Percentiles rank a stretch among this genome's conserved stretches.
Evolutionary conservation across 441 rosid genomes (phyloP).

Genomic region (Adansonia madagascariensis): DNA sequence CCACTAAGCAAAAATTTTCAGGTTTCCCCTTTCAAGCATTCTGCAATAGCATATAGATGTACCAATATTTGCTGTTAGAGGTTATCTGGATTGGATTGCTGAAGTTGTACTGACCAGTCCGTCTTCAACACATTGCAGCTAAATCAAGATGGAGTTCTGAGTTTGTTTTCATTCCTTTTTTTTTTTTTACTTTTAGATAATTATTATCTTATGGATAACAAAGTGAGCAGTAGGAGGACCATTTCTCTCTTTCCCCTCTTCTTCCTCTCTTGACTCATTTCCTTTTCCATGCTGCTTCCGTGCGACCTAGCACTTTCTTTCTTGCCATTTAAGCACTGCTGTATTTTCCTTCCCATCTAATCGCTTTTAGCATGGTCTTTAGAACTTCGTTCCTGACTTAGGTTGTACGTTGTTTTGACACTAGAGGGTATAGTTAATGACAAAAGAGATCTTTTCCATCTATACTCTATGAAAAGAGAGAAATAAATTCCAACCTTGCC

Average conservation of each 20-base stretch:
- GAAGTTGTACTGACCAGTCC: not conserved
- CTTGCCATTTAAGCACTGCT: not conserved
- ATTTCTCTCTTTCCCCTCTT: not conserved
- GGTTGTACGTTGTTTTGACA: not conserved
- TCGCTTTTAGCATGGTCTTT: not conserved
- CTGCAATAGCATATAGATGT: not conserved
- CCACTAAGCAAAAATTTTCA: not conserved
- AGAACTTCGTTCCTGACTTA: not conserved
- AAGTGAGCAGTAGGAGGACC: not conserved
- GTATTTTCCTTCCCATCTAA: not conserved
- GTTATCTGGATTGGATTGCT: not conserved
- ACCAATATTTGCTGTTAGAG: not conserved
- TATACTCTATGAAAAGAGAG: no score
- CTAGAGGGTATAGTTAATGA: no score
- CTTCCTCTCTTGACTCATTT: not conserved
- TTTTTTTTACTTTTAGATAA: not conserved
- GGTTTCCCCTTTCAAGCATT: not conserved
- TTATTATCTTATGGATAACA: not conserved
- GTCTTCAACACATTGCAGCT: not conserved
- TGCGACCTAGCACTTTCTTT: not conserved
- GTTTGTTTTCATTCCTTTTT: not conserved
- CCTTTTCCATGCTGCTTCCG: not conserved
- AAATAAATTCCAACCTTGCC: no score
- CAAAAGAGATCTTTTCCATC: no score
- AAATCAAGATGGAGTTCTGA: not conserved